Evolutionary conservation across 805 yeast genomes (phyloP), one percentile per base, ranked within the genome.

Genomic region (Yamadazyma scolyti): DNA sequence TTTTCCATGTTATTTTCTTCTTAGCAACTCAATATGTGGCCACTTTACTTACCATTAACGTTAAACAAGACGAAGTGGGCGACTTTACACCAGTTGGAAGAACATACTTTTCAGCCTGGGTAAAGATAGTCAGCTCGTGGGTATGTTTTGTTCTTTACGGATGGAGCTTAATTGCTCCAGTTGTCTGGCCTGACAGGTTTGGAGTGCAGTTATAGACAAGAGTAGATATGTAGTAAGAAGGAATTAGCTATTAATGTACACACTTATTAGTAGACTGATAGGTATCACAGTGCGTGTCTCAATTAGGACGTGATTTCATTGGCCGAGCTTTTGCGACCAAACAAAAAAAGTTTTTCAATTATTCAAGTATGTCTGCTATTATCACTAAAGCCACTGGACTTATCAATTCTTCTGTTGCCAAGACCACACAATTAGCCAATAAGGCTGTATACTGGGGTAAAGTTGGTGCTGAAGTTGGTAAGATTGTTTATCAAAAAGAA

Each of bases 11-110:
- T 19, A 85, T 93, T 17, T 93, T 93, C 68, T 79, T 93, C 54
- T 66, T 93, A 39, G 98, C 98, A 0, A 90, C 98, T 1, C 97
- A 90, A 56, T 94, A 95, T 75, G 88, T 89, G 25, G 96, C 97
- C 1, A 87, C 96, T 1, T 67, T 93, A 37, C 68, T 93, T 34
- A 93, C 98, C 0, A 84, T 90, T 59, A 90, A 89, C 50, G 97
- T 93, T 20, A 79, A 84, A 30, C 79, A 77, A 37, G 93, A 82
- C 47, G 82, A 80, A 39, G 73, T 76, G 31, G 96, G 95, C 3
- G 93, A 87, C 38, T 93, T 93, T 49, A 79, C 87, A 8, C 98
- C 98, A 0, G 97, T 93, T 6, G 99, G 99, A 0, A 71, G 98
- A 50, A 90, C 98, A 0, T 89, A 90, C 58, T 93, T 90, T 54